These are phyloP conservation scores for Rhizopogon roseolus DNA, from an alignment of 768 basidiomycete genomes.

Conservation along the genomic window DNA sequence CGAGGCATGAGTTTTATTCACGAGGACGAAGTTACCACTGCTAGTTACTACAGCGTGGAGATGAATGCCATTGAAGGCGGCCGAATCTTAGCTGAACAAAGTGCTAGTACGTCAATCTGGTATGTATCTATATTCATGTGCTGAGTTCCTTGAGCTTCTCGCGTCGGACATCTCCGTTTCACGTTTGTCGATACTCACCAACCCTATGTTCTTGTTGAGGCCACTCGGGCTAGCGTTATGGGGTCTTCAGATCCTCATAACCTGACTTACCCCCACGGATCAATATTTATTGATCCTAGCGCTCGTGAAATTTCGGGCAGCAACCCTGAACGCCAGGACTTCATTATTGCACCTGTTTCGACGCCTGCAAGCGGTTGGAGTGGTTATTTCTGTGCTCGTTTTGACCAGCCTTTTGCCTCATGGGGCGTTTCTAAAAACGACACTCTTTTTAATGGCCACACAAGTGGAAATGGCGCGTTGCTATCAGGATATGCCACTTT, in stretches of 20 bases:
- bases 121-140: not conserved
- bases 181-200: slow-evolving; percentile 43
- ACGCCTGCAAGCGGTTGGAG: slow-evolving; percentile 33
- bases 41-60: slow-evolving; percentile 54
- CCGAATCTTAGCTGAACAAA: slow-evolving; percentile 51
- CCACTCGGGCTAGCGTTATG: slow-evolving; percentile 56
- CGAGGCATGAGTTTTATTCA: slow-evolving; percentile 52
- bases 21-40: slow-evolving; percentile 47
- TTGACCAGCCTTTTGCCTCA: slow-evolving; percentile 39
- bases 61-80: slow-evolving; percentile 50
- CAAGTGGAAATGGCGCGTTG: slow-evolving; percentile 34
- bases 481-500: slow-evolving; percentile 53
- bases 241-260: slow-evolving; percentile 45
- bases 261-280: slow-evolving; percentile 50
- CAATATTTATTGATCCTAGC: slow-evolving; percentile 38
- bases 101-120: slow-evolving; percentile 45
- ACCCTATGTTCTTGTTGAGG: slow-evolving; percentile 66
- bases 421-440: slow-evolving; percentile 50
- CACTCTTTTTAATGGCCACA: slow-evolving; percentile 25
- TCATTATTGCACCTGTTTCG: slow-evolving; percentile 57
- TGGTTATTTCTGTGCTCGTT: slow-evolving; percentile 54
- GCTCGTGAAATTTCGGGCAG: slow-evolving; percentile 53
- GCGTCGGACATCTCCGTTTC: slow-evolving; percentile 71
- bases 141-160: slow-evolving; percentile 45
- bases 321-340: slow-evolving; percentile 68